phyloP scores from a whole-genome alignment of 2,329 filamentous ascomycete genomes.

The Nigrospora oryzae region DNA sequence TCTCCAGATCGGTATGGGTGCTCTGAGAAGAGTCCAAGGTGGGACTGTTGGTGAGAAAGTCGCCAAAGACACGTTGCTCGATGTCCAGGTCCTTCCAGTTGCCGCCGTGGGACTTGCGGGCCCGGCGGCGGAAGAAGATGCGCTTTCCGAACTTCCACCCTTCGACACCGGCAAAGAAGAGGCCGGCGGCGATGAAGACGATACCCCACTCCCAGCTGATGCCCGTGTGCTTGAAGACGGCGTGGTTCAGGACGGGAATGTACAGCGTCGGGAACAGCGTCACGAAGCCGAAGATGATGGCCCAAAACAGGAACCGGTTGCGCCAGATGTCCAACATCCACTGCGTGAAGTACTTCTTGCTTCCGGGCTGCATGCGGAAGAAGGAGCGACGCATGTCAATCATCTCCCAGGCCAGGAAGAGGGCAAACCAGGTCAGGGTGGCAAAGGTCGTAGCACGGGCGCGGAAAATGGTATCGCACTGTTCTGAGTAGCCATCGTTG shows the following conservation, averaged over 20 bases:
- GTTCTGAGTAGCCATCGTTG: conserved; percentile 45
- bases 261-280: conserved; percentile 46
- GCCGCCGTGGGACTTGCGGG: conserved; percentile 12
- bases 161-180: conserved; percentile 53
- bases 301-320: conserved; percentile 65
- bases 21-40: neutral
- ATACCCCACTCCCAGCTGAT: conserved; percentile 58
- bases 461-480: conserved; percentile 58
- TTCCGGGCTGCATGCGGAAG: conserved; percentile 63
- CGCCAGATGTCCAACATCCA: conserved; percentile 62
- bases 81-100: conserved; percentile 28
- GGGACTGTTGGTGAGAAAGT: conserved; percentile 19
- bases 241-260: conserved; percentile 50
- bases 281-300: conserved; percentile 40
- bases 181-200: conserved; percentile 40
- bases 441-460: conserved; percentile 68
- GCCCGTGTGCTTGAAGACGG: conserved; percentile 51
- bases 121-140: conserved; percentile 23
- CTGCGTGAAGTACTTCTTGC: conserved; percentile 52
- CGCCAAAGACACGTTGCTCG: conserved; percentile 29
- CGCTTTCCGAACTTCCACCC: conserved; percentile 52
- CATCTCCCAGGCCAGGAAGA: conserved; percentile 75
- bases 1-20: neutral
- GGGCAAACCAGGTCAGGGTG: conserved; percentile 66
- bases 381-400: conserved; percentile 64